Conservation (phyloP, 2,329 filamentous ascomycete genomes). For the Arthrocladium fulminans region DNA sequence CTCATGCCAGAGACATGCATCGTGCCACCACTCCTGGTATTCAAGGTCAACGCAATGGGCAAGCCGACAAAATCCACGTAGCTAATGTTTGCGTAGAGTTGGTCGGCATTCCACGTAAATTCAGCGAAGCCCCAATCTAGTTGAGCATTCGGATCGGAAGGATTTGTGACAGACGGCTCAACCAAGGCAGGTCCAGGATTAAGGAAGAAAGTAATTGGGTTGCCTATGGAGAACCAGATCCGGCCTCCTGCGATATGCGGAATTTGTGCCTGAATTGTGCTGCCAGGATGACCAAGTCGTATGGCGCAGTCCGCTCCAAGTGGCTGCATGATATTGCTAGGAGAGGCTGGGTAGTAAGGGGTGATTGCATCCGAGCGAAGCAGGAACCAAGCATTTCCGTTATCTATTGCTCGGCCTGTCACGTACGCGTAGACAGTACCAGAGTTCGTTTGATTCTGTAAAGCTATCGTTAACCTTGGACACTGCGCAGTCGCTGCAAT, state of each 20-base stretch:
- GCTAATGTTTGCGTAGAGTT: constrained; percentile 61
- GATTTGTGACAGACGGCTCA: constrained; percentile 64
- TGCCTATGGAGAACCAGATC: constrained; percentile 60
- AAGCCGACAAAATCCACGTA: constrained; percentile 67
- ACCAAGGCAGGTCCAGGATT: constrained; percentile 66
- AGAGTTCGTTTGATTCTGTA: constrained; percentile 58
- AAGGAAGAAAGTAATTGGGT: constrained; percentile 56
- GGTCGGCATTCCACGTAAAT: constrained; percentile 54
- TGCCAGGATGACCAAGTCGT: constrained; percentile 52
- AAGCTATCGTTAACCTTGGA: constrained; percentile 48
- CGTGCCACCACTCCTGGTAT: constrained; percentile 33
- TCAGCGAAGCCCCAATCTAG: constrained; percentile 60
- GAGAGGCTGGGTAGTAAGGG: constrained; percentile 55
- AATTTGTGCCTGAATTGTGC: constrained; percentile 52
- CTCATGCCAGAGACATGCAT: constrained; percentile 52
- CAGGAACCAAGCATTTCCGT: constrained; percentile 52
- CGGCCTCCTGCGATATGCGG: constrained; percentile 62
- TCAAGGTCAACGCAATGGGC: constrained; percentile 51
- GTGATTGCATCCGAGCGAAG: constrained; percentile 58
- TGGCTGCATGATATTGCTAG: constrained; percentile 38
- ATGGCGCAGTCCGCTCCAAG: constrained; percentile 55
- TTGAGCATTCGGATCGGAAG: constrained; percentile 53
- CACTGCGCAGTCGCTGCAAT: constrained; percentile 8
- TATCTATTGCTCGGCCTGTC: constrained; percentile 56
- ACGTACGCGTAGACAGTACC: constrained; percentile 59